Base-by-base conservation (phyloP, 768 basidiomycete species). In the Leccinum variicolor region DNA sequence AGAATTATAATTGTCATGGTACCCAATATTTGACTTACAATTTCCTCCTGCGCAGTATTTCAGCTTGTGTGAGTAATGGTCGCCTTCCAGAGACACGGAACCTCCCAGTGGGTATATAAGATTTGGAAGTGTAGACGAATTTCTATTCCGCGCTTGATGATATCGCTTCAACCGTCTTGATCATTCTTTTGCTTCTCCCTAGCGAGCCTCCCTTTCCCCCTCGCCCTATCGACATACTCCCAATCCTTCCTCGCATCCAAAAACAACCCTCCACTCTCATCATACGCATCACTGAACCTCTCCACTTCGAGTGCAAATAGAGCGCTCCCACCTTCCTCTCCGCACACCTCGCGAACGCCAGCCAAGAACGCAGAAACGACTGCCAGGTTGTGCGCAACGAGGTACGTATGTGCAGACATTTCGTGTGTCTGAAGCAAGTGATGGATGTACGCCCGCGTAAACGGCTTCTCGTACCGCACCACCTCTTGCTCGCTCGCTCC, bases 361-460 rank as follows among this genome's bases (percentile, higher is more conserved):
- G 72, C 73, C 47, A 93, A 83, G 67, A 94, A 90, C 1, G 73
- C 68, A 41, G 85, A 81, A 26, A 92, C 73, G 1, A 93, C 80
- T 1, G 81, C 68, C 28, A 92, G 76, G 62, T 94, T 95, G 70
- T 95, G 93, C 73, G 85, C 77, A 11, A 78, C 79, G 17, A 94
- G 80, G 23, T 94, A 70, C 4, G 90, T 67, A 62, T 94, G 90
- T 1, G 90, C 87, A 0, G 86, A 84, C 92, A 95, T 94, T 70
- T 95, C 93, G 70, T 94, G 93, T 6, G 92, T 92, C 52, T 88
- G 86, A 34, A 94, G 74, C 14, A 95, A 81, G 64, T 95, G 92
- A 67, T 95, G 91, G 29, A 92, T 52, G 62, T 94, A 95, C 3
- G 89, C 87, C 14, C 80, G 77, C 5, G 78, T 60, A 61, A 74